Evolutionary conservation across 768 basidiomycete species (phyloP).

Genomic region (Russula olivacea): DNA sequence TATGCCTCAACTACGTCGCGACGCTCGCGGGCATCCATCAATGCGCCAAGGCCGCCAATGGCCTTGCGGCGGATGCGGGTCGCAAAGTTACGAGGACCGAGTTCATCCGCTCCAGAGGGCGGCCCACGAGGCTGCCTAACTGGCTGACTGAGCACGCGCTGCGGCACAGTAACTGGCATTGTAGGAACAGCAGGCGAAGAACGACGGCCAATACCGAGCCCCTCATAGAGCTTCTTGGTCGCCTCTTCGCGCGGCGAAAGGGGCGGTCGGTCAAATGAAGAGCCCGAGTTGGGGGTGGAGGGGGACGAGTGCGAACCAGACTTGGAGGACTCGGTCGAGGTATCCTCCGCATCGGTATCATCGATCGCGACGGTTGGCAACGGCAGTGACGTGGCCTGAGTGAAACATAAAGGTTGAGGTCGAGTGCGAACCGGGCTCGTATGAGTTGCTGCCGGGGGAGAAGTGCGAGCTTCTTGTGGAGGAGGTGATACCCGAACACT

Average conservation of each 20-base stretch:
- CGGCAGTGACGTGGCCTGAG: slow-evolving; percentile 33
- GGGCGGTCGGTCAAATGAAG: slow-evolving; percentile 46
- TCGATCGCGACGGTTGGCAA: slow-evolving; percentile 27
- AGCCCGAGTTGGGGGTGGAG: slow-evolving; percentile 66
- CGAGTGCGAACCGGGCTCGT: slow-evolving; percentile 50
- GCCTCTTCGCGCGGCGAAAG: slow-evolving; percentile 86
- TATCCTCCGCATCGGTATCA: slow-evolving; percentile 25
- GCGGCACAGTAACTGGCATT: slow-evolving; percentile 35
- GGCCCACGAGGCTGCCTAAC: slow-evolving; percentile 85
- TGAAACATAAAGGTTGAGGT: slow-evolving; percentile 53
- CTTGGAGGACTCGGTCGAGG: slow-evolving; percentile 40
- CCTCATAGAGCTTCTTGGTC: slow-evolving; percentile 81
- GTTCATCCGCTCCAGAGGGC: slow-evolving; percentile 79
- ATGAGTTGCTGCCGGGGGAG: slow-evolving; percentile 37
- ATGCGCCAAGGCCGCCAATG: slow-evolving; percentile 70
- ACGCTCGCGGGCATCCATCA: slow-evolving; percentile 78
- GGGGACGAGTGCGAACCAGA: slow-evolving; percentile 57
- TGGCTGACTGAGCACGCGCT: slow-evolving; percentile 59
- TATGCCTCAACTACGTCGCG: slow-evolving; percentile 40
- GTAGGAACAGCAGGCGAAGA: slow-evolving; percentile 40
- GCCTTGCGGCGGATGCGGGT: slow-evolving; percentile 79
- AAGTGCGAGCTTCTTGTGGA: slow-evolving; percentile 52
- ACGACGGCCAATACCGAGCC: slow-evolving; percentile 79
- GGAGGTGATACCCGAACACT: slow-evolving; percentile 71
- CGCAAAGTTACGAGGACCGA: slow-evolving; percentile 85